Evolutionary conservation across 73 alveolate species (phyloP).

Genomic region (Paramecium primaurelia): DNA sequence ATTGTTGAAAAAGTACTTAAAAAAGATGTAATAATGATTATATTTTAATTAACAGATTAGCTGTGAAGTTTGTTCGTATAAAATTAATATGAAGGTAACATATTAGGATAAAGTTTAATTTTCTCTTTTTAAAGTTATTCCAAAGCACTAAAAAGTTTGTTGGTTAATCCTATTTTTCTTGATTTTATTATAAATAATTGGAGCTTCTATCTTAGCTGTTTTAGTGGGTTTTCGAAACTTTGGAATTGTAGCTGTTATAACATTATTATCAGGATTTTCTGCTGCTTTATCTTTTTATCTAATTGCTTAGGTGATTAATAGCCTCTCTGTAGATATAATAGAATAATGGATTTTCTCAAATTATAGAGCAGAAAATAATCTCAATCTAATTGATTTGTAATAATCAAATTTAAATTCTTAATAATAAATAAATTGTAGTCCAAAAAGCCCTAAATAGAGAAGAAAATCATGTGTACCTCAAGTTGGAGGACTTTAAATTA

Average conservation of each 20-base stretch:
- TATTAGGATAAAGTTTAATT: too few relatives aligned
- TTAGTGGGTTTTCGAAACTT: not conserved
- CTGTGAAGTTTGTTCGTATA: not conserved
- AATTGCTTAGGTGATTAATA: not conserved
- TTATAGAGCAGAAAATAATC: not conserved
- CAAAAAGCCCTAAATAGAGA: not conserved
- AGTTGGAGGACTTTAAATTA: not conserved
- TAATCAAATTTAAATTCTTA: not conserved
- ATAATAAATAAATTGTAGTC: not conserved
- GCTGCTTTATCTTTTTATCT: not conserved
- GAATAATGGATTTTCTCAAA: not conserved
- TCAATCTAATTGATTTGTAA: not conserved
- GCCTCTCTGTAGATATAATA: not conserved
- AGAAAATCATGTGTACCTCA: not conserved
- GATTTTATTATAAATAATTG: not conserved
- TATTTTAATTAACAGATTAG: not conserved
- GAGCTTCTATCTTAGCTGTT: not conserved
- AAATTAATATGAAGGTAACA: not conserved
- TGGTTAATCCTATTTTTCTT: not conserved
- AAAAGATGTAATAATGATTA: not conserved
- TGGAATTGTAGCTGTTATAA: not conserved
- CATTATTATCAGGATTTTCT: not conserved
- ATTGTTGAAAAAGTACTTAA: not conserved
- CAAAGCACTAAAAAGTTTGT: not conserved
- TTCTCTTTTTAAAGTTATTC: not conserved